Evolutionary conservation across 345 rosid genomes (phyloP), one percentile per base, ranked within the genome.

Genomic region (Hibiscus syriacus): DNA sequence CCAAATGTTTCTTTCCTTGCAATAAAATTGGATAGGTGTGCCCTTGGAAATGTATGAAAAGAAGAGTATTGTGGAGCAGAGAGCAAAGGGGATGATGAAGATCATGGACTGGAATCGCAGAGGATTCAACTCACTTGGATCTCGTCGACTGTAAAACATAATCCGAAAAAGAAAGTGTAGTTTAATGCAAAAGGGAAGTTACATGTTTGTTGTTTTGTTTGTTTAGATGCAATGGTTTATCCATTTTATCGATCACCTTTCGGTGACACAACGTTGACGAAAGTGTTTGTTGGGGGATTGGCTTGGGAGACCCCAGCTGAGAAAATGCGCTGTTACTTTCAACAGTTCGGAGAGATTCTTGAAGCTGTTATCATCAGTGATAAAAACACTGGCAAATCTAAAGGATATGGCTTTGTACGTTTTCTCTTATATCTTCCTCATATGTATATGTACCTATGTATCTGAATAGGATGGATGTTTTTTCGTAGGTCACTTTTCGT

Each of bases 271-370:
- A 92, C 97, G 20, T 67, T 80, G 41, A 90, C 96, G 26, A 92
- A 92, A 78, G 88, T 92, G 56, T 92, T 92, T 55, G 92, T 92
- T 17, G 98, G 97, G 26, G 98, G 98, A 2, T 78, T 92, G 61
- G 98, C 98, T 17, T 92, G 98, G 98, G 98, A 92, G 83, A 90
- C 98, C 27, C 97, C 92, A 0, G 82, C 93, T 3, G 90, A 86
- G 17, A 90, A 88, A 72, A 83, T 92, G 97, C 88, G 87, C 13
- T 78, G 76, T 59, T 87, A 88, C 78, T 92, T 92, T 49, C 87
- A 88, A 65, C 96, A 85, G 79, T 92, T 92, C 52, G 98, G 98
- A 6, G 97, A 90, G 59, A 92, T 90, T 83, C 96, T 92, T 43
- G 98, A 92, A 81, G 97, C 98, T 54, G 98, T 90, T 74, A 85